phyloP scores from a whole-genome alignment of 2,329 filamentous ascomycete species.

The Dothistroma septosporum region DNA sequence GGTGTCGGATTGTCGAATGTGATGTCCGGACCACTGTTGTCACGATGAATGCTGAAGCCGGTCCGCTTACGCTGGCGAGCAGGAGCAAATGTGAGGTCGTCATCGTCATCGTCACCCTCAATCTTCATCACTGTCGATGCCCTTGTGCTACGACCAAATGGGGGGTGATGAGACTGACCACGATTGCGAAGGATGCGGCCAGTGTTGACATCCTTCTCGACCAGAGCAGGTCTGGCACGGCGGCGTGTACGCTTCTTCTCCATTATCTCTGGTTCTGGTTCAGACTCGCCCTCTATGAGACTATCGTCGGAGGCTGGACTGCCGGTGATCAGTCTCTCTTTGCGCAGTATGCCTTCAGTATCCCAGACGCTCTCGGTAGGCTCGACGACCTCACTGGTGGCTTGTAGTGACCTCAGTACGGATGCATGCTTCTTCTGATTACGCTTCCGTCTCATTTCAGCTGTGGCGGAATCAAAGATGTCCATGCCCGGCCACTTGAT shows the following conservation, averaged over 20 bases:
- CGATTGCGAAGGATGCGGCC: constrained; percentile 21
- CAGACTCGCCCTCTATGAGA: constrained; percentile 33
- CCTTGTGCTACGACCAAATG: constrained; percentile 10
- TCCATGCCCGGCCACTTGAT: constrained; percentile 74
- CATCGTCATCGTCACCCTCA: constrained; percentile 31
- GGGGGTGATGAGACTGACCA: constrained; percentile 10
- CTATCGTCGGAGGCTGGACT: constrained; percentile 40
- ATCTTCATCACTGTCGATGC: constrained; percentile 13
- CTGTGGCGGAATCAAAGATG: constrained; percentile 74
- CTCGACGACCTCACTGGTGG: constrained; percentile 60
- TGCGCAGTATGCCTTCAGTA: constrained; percentile 40
- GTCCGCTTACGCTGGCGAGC: constrained; percentile 34
- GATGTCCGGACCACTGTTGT: constrained; percentile 36
- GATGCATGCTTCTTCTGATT: constrained; percentile 75
- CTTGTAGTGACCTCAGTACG: constrained; percentile 63
- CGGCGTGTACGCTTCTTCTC: constrained; percentile 27
- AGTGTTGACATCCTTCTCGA: constrained; percentile 30
- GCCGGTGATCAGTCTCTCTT: constrained; percentile 44
- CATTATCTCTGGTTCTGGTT: constrained; percentile 28
- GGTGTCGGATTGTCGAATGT: constrained; percentile 28
- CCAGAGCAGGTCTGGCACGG: constrained; percentile 22
- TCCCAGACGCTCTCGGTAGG: constrained; percentile 63
- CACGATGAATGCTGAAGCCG: constrained; percentile 42
- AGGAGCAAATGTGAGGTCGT: constrained; percentile 32
- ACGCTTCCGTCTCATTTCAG: constrained; percentile 66